Percentiles rank a stretch among this genome's conserved stretches.
Evolutionary conservation across 1,284 basidiomycete genomes (phyloP).

Genomic region (Boletus mariae): DNA sequence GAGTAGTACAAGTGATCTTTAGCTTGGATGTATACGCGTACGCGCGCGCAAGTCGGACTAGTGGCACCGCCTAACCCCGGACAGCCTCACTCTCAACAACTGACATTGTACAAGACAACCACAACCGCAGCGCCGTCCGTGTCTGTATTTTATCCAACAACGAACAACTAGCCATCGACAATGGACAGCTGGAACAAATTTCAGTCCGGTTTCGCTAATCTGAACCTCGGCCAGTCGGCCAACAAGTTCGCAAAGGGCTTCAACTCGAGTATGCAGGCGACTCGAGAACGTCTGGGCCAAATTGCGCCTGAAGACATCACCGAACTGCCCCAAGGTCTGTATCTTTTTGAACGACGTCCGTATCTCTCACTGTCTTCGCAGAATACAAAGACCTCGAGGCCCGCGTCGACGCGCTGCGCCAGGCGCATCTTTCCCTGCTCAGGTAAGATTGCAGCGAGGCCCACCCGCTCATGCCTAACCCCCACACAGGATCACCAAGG

Average conservation of each 20-base stretch:
- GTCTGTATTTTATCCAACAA: not conserved
- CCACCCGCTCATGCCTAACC: constrained; percentile 8
- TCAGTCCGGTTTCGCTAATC: constrained; percentile 50
- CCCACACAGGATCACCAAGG: constrained; percentile 67
- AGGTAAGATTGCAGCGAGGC: constrained; percentile 49
- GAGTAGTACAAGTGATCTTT: not conserved
- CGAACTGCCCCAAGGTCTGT: constrained; percentile 80
- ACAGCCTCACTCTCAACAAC: constrained; percentile 6
- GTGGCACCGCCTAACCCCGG: constrained; percentile 18
- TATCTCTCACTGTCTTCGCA: constrained; percentile 28
- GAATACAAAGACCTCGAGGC: constrained; percentile 96
- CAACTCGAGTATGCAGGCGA: constrained; percentile 83
- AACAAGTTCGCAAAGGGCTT: constrained; percentile 80
- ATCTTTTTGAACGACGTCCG: not conserved
- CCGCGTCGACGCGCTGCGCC: constrained; percentile 88
- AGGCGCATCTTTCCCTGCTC: constrained; percentile 76
- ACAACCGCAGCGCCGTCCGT: not conserved
- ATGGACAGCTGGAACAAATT: constrained; percentile 81
- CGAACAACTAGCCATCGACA: constrained; percentile 17
- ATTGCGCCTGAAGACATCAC: constrained; percentile 92
- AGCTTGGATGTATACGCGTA: constrained; percentile 23
- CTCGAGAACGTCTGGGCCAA: constrained; percentile 88
- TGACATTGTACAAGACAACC: not conserved
- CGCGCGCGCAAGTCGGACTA: not conserved
- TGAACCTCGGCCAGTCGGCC: constrained; percentile 69